Evolutionary conservation across 345 rosid genomes (phyloP), one percentile per base, ranked within the genome.

Genomic region (Eucalyptus virginea): DNA sequence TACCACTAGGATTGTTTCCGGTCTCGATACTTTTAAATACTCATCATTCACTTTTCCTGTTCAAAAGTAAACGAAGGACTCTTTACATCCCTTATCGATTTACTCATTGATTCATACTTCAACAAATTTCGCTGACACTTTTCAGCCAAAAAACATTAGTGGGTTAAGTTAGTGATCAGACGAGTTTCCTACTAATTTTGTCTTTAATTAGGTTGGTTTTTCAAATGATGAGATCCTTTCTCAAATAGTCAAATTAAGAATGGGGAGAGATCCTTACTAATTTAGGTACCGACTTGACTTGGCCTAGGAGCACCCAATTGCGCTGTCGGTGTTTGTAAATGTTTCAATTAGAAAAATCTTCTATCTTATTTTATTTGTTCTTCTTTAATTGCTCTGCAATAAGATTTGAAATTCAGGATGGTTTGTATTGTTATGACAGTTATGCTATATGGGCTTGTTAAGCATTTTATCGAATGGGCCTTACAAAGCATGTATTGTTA

Each of bases 41-140:
- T 56, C 0, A 10, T 5, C 30, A 24, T 24, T 56, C 0, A 5
- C 62, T 24, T 56, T 10, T 56, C 2, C 13, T 24, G 0, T 56
- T 56, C 28, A 56, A 26, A 0, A 56, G 21, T 24, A 23, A 56
- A 56, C 6, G 0, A 56, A 56, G 30, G 30, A 24, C 2, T 56
- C 7, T 10, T 56, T 26, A 56, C 62, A 5, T 56, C 30, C 14
- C 0, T 56, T 24, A 24, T 56, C 9, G 30, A 24, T 56, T 56
- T 0, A 24, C 30, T 56, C 14, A 9, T 10, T 19, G 6, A 56
- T 56, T 0, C 30, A 56, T 56, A 24, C 13, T 56, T 10, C 62
- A 24, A 56, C 0, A 56, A 56, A 56, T 56, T 56, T 56, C 10
- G 13, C 0, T 0, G 14, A 24, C 62, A 10, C 62, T 56, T 56